Evolutionary conservation across 192 early-diverging fungal genomes (phyloP).

Genomic region (Coemansia sp.): DNA sequence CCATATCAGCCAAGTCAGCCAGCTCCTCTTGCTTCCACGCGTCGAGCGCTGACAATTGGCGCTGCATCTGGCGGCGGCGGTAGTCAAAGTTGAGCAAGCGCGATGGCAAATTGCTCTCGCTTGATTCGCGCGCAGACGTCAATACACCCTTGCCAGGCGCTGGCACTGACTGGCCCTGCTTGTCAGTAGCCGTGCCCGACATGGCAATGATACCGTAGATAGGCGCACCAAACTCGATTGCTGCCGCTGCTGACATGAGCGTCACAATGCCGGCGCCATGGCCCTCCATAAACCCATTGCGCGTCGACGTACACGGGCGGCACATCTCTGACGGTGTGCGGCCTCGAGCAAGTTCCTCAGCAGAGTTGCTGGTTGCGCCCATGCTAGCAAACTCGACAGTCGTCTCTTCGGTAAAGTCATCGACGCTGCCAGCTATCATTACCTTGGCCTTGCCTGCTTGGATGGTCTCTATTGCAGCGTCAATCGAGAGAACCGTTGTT

Average conservation of each 20-base stretch:
- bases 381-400: constrained; percentile 93
- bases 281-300: constrained; percentile 90
- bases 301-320: constrained; percentile 85
- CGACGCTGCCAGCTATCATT: constrained; percentile 87
- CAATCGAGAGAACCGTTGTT: constrained; percentile 87
- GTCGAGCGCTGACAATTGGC: constrained; percentile 4
- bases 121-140: constrained; percentile 79
- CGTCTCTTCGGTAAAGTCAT: constrained; percentile 84
- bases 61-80: constrained; percentile 69
- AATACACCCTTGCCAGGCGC: constrained; percentile 94
- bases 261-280: constrained; percentile 88
- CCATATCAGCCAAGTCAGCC: not conserved
- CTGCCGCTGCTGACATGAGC: too few species aligned
- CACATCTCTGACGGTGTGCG: constrained; percentile 85
- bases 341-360: constrained; percentile 84
- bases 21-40: constrained; percentile 4
- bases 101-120: constrained; percentile 50
- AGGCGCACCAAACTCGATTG: too few species aligned
- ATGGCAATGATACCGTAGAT: constrained; percentile 88
- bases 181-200: constrained; percentile 89
- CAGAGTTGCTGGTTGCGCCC: constrained; percentile 88
- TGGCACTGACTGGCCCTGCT: constrained; percentile 90
- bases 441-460: constrained; percentile 87
- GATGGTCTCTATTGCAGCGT: constrained; percentile 86
- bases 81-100: constrained; percentile 76